Percentiles rank a stretch among this genome's conserved stretches.
These are phyloP conservation scores for Penicillium olsonii DNA, from an alignment of 2,329 filamentous ascomycete species.

Conservation along the genomic window DNA sequence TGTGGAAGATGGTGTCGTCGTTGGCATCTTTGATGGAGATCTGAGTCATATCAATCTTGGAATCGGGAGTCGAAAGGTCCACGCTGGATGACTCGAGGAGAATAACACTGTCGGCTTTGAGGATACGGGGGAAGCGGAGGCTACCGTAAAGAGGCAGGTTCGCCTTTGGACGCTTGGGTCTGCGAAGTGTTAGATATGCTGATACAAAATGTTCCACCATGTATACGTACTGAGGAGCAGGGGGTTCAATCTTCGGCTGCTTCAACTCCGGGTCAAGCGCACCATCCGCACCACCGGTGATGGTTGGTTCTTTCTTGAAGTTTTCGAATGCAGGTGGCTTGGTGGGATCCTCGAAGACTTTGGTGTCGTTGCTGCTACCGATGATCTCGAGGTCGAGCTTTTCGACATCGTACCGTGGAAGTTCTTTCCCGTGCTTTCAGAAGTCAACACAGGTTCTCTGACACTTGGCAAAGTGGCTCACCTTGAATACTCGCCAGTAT, in stretches of 20 bases:
- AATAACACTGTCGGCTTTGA: conserved; percentile 10
- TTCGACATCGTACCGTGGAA: conserved; percentile 11
- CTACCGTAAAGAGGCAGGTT: conserved; percentile 6
- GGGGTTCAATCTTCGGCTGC: conserved; percentile 6
- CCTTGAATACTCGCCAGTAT: conserved; percentile 12
- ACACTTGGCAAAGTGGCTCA: not conserved
- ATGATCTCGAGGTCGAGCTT: conserved; percentile 14
- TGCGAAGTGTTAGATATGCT: not conserved
- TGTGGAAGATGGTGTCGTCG: conserved; percentile 2
- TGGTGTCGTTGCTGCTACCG: conserved; percentile 13
- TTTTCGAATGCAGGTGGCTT: conserved; percentile 4
- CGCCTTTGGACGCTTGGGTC: conserved; percentile 6
- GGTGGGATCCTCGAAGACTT: conserved; percentile 6
- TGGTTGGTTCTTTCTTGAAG: conserved; percentile 12
- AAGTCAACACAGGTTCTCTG: not conserved
- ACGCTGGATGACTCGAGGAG: conserved; percentile 7
- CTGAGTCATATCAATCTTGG: conserved; percentile 5
- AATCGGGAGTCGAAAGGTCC: not conserved
- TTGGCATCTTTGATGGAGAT: conserved; percentile 2
- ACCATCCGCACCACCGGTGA: conserved; percentile 13
- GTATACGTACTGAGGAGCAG: conserved; percentile 1
- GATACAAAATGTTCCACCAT: not conserved
- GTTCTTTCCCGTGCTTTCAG: conserved; percentile 8
- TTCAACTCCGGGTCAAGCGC: conserved; percentile 10
- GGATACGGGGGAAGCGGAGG: conserved; percentile 2